Conservation (phyloP, 2,329 filamentous ascomycete genomes). For the Paracoccidioides lutzii region DNA sequence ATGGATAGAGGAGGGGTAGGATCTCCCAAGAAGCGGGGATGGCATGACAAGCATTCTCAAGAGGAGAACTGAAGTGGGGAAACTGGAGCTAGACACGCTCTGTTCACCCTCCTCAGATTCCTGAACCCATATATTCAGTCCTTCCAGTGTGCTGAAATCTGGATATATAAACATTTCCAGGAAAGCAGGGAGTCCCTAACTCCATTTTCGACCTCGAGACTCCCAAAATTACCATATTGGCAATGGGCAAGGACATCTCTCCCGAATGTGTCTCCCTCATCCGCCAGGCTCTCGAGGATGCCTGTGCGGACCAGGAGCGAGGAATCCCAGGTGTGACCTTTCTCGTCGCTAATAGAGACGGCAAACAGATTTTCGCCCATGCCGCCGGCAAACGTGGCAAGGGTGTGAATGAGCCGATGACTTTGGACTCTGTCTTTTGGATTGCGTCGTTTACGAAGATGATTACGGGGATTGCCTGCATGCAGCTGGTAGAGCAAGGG, state of each 20-base stretch:
- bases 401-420: conserved; percentile 39
- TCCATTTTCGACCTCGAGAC: background rate
- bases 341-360: conserved; percentile 37
- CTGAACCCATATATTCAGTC: background rate
- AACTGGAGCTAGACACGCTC: background rate
- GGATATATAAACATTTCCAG: background rate
- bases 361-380: conserved; percentile 37
- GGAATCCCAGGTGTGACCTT: conserved; percentile 37
- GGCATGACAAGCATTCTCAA: background rate
- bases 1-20: background rate
- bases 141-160: background rate
- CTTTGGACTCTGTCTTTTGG: conserved; percentile 48
- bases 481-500: conserved; percentile 37
- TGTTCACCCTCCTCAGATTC: background rate
- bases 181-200: background rate
- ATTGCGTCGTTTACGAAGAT: conserved; percentile 42
- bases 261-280: conserved; percentile 5
- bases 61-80: background rate
- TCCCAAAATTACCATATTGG: background rate
- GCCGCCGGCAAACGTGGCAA: conserved; percentile 37
- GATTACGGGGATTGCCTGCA: conserved; percentile 31
- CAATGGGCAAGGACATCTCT: conserved; percentile 7
- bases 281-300: conserved; percentile 5
- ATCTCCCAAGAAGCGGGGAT: background rate
- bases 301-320: conserved; percentile 22